These are phyloP conservation scores for Botrytis paeoniae DNA, from an alignment of 2,329 filamentous ascomycete species.

Conservation along the genomic window DNA sequence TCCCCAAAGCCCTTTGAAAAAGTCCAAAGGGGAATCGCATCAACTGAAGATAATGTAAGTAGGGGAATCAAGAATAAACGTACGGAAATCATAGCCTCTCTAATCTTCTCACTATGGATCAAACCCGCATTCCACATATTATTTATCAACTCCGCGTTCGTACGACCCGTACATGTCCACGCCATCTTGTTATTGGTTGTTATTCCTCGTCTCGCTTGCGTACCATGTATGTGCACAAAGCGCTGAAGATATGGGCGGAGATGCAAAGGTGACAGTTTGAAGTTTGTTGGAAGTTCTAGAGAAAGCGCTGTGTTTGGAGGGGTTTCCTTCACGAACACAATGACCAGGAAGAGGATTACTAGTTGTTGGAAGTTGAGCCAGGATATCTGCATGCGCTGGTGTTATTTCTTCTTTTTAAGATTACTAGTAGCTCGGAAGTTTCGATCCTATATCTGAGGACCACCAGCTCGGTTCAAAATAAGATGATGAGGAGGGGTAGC, in stretches of 20 bases:
- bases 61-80: conserved; percentile 21
- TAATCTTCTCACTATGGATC: conserved; percentile 69
- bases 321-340: background rate
- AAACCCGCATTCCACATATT: conserved; percentile 72
- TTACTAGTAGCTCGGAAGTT: background rate
- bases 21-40: background rate
- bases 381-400: background rate
- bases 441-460: background rate
- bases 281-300: background rate
- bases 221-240: background rate
- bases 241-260: background rate
- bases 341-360: background rate
- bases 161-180: conserved; percentile 77
- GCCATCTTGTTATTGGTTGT: conserved; percentile 61
- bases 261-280: background rate
- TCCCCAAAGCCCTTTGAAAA: conserved; percentile 16
- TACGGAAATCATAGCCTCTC: conserved; percentile 76
- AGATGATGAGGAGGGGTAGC: background rate
- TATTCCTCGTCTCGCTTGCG: background rate
- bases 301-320: background rate
- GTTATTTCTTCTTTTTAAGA: background rate
- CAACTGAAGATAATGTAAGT: conserved; percentile 14
- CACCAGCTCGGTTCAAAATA: background rate
- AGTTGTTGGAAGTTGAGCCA: background rate
- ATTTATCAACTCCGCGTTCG: conserved; percentile 72